Evolutionary conservation across 2,329 filamentous ascomycete species (phyloP), one percentile per base, ranked within the genome.

Genomic region (Aspergillus versicolor): DNA sequence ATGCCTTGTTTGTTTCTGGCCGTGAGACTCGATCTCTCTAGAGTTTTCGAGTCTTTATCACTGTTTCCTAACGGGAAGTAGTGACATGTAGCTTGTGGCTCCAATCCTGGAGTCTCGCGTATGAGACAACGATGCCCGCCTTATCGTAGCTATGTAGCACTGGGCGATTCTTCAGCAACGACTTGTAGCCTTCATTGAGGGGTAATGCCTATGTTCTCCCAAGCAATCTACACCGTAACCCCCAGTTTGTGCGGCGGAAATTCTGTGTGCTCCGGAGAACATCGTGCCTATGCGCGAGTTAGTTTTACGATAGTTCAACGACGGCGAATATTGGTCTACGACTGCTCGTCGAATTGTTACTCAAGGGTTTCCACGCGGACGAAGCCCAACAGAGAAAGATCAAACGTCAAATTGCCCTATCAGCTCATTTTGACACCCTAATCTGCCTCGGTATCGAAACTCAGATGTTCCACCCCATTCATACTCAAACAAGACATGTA

Each of bases 1-100:
- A 50, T 54, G 56, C 5, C 32, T 21, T 56, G 22, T 54, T 48
- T 54, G 40, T 30, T 46, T 24, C 41, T 58, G 56, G 59, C 51
- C 57, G 50, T 56, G 37, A 42, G 50, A 42, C 48, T 52, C 41
- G 41, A 27, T 8, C 17, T 51, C 46, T 50, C 24, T 15, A 19
- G 22, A 38, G 30, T 21, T 11, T 54, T 47, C 43, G 44, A 46
- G 51, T 52, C 34, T 52, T 3, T 37, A 24, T 46, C 34, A 6
- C 42, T 38, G 8, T 45, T 30, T 21, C 32, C 22, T 6, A n/a
- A 7, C 37, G 2, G 19, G 19, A 19, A 41, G 15, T 46, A 11
- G 43, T 47, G 51, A 37, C 42, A 40, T 19, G 34, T 47, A 54
- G 19, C 22, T 27, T 19, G n/a, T 11, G 30, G 32, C 51, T 40